phyloP scores from a whole-genome alignment of 345 rosid genomes.

The Syzygium oleosum region DNA sequence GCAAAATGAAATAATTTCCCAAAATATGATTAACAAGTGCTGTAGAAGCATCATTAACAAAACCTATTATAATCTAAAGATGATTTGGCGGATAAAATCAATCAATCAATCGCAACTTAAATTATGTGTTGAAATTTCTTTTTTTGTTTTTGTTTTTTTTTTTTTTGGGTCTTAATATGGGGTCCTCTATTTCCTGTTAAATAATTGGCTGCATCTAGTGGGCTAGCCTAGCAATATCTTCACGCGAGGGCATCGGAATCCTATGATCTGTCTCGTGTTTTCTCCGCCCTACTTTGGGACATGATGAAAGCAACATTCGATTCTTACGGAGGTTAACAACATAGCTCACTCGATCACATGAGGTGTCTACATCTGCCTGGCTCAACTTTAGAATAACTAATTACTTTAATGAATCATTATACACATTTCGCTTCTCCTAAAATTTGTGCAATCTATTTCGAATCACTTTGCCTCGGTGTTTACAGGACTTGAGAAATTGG shows the following conservation, averaged over 20 bases:
- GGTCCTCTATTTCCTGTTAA: neutral
- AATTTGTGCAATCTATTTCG: neutral
- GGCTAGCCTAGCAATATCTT: neutral
- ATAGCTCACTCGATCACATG: neutral
- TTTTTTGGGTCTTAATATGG: neutral
- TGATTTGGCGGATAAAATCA: neutral
- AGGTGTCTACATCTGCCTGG: neutral
- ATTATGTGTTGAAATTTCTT: no score
- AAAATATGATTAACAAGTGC: neutral
- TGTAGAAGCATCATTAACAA: neutral
- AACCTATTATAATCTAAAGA: neutral
- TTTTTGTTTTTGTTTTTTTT: no score
- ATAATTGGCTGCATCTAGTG: neutral
- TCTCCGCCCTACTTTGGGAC: neutral
- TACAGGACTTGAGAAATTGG: neutral
- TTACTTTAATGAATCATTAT: neutral
- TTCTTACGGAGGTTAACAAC: neutral
- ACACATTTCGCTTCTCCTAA: neutral
- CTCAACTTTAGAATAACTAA: neutral
- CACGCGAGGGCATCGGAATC: neutral
- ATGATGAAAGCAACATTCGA: neutral
- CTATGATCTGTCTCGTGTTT: neutral
- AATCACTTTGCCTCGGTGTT: neutral
- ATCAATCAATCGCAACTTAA: neutral
- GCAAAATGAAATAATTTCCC: neutral